These are phyloP conservation scores for Pulicaria dysenterica DNA, from an alignment of 129 eudicot species.

Conservation along the genomic window DNA sequence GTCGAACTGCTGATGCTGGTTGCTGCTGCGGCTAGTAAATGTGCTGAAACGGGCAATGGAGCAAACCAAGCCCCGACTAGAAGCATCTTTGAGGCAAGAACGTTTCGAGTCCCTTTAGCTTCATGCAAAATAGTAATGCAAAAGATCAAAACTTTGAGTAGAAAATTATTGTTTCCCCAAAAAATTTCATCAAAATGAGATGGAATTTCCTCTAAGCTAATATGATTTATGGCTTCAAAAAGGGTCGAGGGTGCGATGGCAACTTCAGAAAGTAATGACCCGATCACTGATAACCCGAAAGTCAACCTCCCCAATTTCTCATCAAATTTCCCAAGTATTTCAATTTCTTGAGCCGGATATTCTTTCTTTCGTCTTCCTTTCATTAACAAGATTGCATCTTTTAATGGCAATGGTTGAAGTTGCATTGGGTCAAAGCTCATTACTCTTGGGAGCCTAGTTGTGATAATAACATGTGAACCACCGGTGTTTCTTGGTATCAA, in stretches of 20 bases:
- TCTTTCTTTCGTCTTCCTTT: conserved; percentile 71
- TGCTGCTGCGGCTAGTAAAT: conserved; percentile 72
- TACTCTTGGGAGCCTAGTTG: conserved; percentile 65
- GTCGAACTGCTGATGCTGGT: conserved; percentile 42
- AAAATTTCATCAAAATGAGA: conserved; percentile 52
- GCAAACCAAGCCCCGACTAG: conserved; percentile 91
- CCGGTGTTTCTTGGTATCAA: conserved; percentile 80
- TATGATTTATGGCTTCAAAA: conserved; percentile 65
- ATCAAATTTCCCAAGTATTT: conserved; percentile 57
- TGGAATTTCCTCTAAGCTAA: conserved; percentile 48
- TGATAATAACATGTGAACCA: conserved; percentile 85
- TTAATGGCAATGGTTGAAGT: conserved; percentile 64
- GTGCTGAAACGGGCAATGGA: conserved; percentile 68
- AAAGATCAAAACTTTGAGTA: conserved; percentile 62
- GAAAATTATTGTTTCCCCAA: conserved; percentile 56
- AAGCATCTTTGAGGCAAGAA: conserved; percentile 69
- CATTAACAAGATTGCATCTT: conserved; percentile 70
- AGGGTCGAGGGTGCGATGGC: conserved; percentile 64
- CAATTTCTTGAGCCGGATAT: conserved; percentile 58
- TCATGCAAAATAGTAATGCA: conserved; percentile 64
- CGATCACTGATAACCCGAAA: conserved; percentile 67
- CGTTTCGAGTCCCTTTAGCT: conserved; percentile 46
- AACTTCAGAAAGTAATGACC: conserved; percentile 75
- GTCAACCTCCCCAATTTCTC: conserved; percentile 75
- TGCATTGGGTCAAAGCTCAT: conserved; percentile 75